Percentiles rank a stretch among this genome's conserved stretches.
Conservation (phyloP, 768 basidiomycete genomes). For the Zangia roseola region DNA sequence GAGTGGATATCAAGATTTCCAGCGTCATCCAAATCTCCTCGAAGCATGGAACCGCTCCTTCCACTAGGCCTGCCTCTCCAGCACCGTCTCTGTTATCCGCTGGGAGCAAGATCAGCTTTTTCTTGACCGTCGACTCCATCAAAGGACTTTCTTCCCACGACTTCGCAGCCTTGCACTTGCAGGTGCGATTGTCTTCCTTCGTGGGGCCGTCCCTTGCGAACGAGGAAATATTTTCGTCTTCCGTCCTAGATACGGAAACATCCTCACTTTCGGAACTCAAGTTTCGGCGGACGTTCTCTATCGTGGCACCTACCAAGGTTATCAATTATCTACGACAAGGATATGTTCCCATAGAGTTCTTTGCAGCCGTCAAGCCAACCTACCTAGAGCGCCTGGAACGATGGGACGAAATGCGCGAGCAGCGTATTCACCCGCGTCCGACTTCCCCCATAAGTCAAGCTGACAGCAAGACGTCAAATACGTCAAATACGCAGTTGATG, state of each 20-base stretch:
- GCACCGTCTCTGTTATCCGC: slow-evolving; percentile 62
- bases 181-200: slow-evolving; percentile 86
- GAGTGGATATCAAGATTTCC: slow-evolving; percentile 79
- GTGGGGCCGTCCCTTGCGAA: slow-evolving; percentile 64
- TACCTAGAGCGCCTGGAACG: slow-evolving; percentile 88
- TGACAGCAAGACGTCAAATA: slow-evolving; percentile 41
- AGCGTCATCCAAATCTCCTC: slow-evolving; percentile 59
- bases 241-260: slow-evolving; percentile 68
- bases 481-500: slow-evolving; percentile 63
- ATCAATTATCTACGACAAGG: slow-evolving; percentile 68
- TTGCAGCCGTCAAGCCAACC: slow-evolving; percentile 74
- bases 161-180: slow-evolving; percentile 82
- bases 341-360: slow-evolving; percentile 89
- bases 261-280: slow-evolving; percentile 75
- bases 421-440: slow-evolving; percentile 46
- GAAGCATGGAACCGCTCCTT: slow-evolving; percentile 55
- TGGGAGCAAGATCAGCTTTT: slow-evolving; percentile 83
- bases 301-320: slow-evolving; percentile 73
- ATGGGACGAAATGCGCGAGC: slow-evolving; percentile 93
- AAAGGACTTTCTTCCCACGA: slow-evolving; percentile 90
- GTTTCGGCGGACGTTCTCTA: slow-evolving; percentile 79
- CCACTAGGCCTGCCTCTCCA: slow-evolving; percentile 77
- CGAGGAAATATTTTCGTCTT: slow-evolving; percentile 83
- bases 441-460: slow-evolving; percentile 27
- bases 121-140: slow-evolving; percentile 81